Evolutionary conservation across 441 rosid genomes (phyloP).

Genomic region (Theobroma grandiflorum): DNA sequence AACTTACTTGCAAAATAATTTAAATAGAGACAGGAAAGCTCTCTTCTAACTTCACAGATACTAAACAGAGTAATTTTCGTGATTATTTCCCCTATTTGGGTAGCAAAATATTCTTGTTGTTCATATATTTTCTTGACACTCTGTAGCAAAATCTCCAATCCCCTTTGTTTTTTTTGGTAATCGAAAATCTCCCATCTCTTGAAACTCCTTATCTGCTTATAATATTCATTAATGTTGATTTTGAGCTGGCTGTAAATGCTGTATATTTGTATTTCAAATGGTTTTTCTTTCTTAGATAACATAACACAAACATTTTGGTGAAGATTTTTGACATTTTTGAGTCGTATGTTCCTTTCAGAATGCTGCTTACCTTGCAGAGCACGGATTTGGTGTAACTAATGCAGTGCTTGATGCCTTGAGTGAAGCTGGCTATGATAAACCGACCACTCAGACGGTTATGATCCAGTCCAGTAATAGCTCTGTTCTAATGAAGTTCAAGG

Average conservation of each 20-base stretch:
- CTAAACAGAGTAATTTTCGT: neutral
- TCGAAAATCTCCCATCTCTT: neutral
- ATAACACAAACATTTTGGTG: neutral
- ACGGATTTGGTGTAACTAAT: constrained; percentile 44
- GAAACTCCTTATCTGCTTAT: neutral
- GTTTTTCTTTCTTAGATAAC: neutral
- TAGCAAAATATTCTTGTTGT: neutral
- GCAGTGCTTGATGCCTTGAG: constrained; percentile 50
- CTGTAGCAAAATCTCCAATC: neutral
- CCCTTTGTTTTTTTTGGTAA: neutral
- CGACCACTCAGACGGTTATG: constrained; percentile 37
- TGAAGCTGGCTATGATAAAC: constrained; percentile 39
- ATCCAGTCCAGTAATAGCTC: constrained; percentile 61
- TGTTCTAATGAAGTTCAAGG: constrained; percentile 52
- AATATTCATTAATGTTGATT: neutral
- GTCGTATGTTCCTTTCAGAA: constrained; percentile 42
- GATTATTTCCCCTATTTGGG: neutral
- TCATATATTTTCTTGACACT: neutral
- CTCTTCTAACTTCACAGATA: neutral
- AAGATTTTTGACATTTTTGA: constrained; percentile 10
- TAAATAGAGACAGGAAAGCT: neutral
- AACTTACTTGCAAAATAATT: neutral
- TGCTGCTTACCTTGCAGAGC: constrained; percentile 53
- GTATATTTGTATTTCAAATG: neutral
- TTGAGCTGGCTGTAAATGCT: constrained; percentile 5